A percentile compares a stretch with the other conserved stretches of the same genome.
Evolutionary conservation across 106 monocot species (phyloP).

Genomic region (Dendrobium catenatum): DNA sequence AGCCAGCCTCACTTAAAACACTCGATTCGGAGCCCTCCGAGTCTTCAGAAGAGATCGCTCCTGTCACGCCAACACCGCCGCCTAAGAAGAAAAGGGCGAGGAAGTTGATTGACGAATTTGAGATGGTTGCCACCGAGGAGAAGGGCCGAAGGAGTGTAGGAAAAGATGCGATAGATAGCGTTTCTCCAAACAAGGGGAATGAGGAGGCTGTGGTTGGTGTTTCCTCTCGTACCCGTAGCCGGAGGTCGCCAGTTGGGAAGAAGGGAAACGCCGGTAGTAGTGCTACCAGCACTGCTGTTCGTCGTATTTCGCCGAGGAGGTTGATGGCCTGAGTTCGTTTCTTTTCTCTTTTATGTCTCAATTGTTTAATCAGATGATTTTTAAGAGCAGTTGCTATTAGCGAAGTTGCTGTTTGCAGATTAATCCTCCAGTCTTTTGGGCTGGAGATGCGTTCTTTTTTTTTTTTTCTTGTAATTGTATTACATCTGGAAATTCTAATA

Average conservation of each 20-base stretch:
- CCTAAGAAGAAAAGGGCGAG: constrained; percentile 9
- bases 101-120: constrained; percentile 8
- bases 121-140: background rate
- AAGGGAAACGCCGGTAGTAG: background rate
- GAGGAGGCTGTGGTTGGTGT: background rate
- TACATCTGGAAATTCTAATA: too few species aligned
- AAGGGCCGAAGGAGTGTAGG: background rate
- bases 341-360: too few species aligned
- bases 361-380: too few species aligned
- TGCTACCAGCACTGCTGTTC: background rate
- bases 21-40: background rate
- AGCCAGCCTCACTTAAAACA: background rate
- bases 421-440: background rate
- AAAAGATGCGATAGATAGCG: background rate
- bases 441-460: too few species aligned
- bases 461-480: too few species aligned
- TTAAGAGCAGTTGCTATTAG: background rate
- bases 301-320: constrained; percentile 9
- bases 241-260: background rate
- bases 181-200: background rate
- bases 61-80: background rate
- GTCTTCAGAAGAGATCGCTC: background rate
- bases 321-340: background rate
- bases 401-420: background rate
- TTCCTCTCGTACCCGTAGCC: constrained; percentile 4